phyloP scores from a whole-genome alignment of 1,284 basidiomycete genomes.

The Cutaneotrichosporon sp. region DNA sequence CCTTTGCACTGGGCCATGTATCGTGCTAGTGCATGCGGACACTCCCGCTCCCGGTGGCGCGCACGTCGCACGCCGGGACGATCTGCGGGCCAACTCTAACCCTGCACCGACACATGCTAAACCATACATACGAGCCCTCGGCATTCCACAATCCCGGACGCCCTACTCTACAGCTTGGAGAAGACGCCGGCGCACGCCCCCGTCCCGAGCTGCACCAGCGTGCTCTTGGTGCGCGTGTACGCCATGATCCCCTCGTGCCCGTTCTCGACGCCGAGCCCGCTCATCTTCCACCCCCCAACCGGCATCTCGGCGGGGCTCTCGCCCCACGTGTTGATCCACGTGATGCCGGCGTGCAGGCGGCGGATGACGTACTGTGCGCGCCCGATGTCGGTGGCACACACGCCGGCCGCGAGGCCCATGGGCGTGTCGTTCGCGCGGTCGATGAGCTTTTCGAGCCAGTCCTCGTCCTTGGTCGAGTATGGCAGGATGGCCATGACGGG shows the following conservation, averaged over 20 bases:
- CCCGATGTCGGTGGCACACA: constrained; percentile 82
- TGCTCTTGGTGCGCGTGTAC: constrained; percentile 25
- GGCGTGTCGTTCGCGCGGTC: constrained; percentile 76
- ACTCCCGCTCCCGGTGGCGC: too few relatives aligned
- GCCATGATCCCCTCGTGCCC: constrained; percentile 26
- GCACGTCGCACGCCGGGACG: too few relatives aligned
- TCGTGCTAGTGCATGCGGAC: too few relatives aligned
- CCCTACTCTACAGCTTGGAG: constrained; percentile 18
- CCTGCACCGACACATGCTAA: too few relatives aligned
- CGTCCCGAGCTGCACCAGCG: constrained; percentile 16
- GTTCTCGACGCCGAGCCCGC: constrained; percentile 25
- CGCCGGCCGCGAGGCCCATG: constrained; percentile 84
- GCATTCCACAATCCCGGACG: too few relatives aligned
- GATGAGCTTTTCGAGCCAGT: constrained; percentile 55
- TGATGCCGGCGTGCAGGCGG: constrained; percentile 81
- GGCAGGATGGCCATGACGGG: constrained; percentile 55
- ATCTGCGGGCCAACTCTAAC: too few relatives aligned
- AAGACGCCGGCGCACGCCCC: constrained; percentile 23
- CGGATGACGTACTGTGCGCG: constrained; percentile 82
- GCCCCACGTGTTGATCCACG: constrained; percentile 28
- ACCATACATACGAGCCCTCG: too few relatives aligned
- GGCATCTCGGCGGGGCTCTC: constrained; percentile 28
- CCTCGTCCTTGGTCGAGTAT: constrained; percentile 45
- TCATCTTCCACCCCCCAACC: constrained; percentile 28
- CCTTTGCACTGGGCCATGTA: too few relatives aligned